Base-by-base conservation (phyloP, 2,329 filamentous ascomycete species). In the Teratosphaeria pseudoeucalypti region DNA sequence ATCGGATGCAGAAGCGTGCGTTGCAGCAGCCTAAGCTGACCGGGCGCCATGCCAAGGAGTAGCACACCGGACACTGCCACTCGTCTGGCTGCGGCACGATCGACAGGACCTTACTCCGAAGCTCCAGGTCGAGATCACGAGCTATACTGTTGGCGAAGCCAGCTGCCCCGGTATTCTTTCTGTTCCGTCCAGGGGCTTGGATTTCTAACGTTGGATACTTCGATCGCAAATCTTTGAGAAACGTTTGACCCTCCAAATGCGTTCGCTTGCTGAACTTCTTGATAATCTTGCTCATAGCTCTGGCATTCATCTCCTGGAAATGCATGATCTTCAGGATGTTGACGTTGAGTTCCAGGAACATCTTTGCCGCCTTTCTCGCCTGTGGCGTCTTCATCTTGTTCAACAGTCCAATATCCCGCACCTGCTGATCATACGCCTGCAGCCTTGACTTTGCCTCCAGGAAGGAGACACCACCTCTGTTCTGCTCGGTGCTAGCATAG, bases 241-340 rank as follows among this genome's bases (percentile, higher is more conserved):
- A 71, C 6, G 61, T 39, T 29, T 69, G 61, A 11, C 65, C 85
- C 29, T 86, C 85, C 23, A 95, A 78, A 0, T 87, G 84, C 1
- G 90, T 95, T 60, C 85, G 83, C 74, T 95, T 95, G 74, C 94
- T 89, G 70, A 95, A 95, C 85, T 91, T 95, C 73, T 95, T 95
- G 57, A 95, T 75, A 57, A 95, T 95, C 73, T 95, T 95, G 37
- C 78, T 78, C 67, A 94, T 84, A 0, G 90, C 90, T 34, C 82
- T 82, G 64, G 84, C 83, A 68, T 95, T 95, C 64, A 95, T 85
- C 70, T 94, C 90, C 68, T 92, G 89, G 66, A 95, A 95, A 61
- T 86, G 85, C 64, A 95, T 79, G 57, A 88, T 87, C 62, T 86
- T 86, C n/a, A 95, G 78, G n/a, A 95, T 80, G 57, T 83, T 81